Evolutionary conservation across 805 yeast genomes (phyloP).

Genomic region (Candida jianshihensis): DNA sequence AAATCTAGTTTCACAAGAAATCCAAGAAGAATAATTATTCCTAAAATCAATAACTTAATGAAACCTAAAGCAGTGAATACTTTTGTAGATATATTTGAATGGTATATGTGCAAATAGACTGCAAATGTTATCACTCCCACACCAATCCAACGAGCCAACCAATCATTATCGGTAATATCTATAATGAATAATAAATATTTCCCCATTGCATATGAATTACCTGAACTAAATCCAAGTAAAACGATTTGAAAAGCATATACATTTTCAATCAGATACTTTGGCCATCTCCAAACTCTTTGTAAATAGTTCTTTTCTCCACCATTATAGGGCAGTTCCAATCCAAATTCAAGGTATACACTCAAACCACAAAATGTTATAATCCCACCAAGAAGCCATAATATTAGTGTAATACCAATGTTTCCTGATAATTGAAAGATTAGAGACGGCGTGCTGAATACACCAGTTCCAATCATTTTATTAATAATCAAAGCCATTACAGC

Average conservation of each 20-base stretch:
- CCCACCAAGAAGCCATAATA: constrained; percentile 60
- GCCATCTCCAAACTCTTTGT: constrained; percentile 48
- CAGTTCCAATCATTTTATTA: constrained; percentile 70
- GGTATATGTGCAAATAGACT: constrained; percentile 39
- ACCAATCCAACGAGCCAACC: constrained; percentile 39
- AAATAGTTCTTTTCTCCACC: constrained; percentile 69
- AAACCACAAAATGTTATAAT: constrained; percentile 47
- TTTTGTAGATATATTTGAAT: constrained; percentile 42
- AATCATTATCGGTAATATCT: constrained; percentile 29
- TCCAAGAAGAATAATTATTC: constrained; percentile 44
- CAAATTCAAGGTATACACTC: constrained; percentile 57
- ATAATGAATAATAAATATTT: constrained; percentile 42
- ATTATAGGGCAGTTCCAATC: constrained; percentile 54
- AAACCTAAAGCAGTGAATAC: constrained; percentile 50
- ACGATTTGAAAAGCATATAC: constrained; percentile 46
- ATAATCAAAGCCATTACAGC: constrained; percentile 37
- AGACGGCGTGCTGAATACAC: constrained; percentile 64
- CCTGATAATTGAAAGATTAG: constrained; percentile 52
- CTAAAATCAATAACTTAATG: constrained; percentile 43
- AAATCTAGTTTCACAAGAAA: constrained; percentile 30
- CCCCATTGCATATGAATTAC: constrained; percentile 61
- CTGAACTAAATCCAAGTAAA: constrained; percentile 54
- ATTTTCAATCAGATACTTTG: constrained; percentile 45
- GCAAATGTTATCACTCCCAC: constrained; percentile 40
- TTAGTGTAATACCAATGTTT: constrained; percentile 48